These are phyloP conservation scores for Lathyrus sativus DNA, from an alignment of 306 rosid species.

Conservation along the genomic window DNA sequence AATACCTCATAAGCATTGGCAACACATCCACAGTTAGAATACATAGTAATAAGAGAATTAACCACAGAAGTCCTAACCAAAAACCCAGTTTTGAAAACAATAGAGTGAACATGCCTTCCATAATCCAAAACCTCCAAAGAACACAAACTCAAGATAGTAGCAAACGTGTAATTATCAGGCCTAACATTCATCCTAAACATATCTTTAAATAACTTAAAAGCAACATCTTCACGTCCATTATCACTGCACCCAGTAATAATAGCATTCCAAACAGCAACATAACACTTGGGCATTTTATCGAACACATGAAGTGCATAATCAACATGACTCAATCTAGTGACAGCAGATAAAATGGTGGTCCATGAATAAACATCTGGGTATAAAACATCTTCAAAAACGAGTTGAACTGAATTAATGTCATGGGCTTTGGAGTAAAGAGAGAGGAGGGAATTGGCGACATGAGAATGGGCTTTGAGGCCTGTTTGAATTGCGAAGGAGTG, in stretches of 20 bases:
- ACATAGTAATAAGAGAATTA: too few relatives aligned
- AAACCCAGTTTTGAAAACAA: too few relatives aligned
- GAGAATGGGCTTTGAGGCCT: constrained; percentile 39
- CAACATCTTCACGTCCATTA: constrained; percentile 42
- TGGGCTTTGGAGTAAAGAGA: constrained; percentile 57
- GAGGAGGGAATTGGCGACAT: constrained; percentile 67
- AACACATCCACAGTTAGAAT: too few relatives aligned
- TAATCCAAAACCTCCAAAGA: constrained; percentile 47
- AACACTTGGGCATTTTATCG: constrained; percentile 50
- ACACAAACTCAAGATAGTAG: constrained; percentile 66
- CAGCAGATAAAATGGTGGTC: constrained; percentile 72
- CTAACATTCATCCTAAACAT: constrained; percentile 55
- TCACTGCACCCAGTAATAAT: constrained; percentile 26
- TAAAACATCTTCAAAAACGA: constrained; percentile 30
- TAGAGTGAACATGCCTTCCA: constrained; percentile 44
- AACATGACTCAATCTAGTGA: constrained; percentile 47
- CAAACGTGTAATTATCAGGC: constrained; percentile 62
- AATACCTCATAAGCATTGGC: too few relatives aligned
- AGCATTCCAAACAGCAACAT: constrained; percentile 75
- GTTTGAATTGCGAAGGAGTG: too few relatives aligned
- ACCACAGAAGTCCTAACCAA: too few relatives aligned
- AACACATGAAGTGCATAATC: constrained; percentile 52
- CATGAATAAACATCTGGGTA: constrained; percentile 54
- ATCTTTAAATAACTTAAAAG: constrained; percentile 52
- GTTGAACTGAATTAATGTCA: constrained; percentile 45